Evolutionary conservation across 768 basidiomycete genomes (phyloP).

Genomic region (Agaricus blazei): DNA sequence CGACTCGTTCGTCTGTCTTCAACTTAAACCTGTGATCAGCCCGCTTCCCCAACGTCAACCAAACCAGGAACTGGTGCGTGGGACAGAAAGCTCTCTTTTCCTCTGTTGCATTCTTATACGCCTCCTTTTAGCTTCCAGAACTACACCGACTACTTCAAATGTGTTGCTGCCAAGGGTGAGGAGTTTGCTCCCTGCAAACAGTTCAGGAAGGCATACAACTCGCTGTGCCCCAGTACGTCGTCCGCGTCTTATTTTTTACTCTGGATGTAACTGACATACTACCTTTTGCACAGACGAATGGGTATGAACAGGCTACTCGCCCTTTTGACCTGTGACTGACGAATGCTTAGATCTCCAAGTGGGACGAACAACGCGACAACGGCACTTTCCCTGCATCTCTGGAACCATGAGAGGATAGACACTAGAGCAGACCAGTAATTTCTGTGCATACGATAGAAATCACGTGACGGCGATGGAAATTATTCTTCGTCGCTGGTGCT

Average conservation of each 20-base stretch:
- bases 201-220: constrained; percentile 94
- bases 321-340: constrained; percentile 7
- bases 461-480: constrained; percentile 14
- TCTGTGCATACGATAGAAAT: not conserved
- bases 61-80: constrained; percentile 90
- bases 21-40: constrained; percentile 37
- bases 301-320: constrained; percentile 41
- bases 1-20: too few relatives aligned
- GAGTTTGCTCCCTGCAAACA: constrained; percentile 99
- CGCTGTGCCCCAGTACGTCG: constrained; percentile 96
- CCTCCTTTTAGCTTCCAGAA: constrained; percentile 75
- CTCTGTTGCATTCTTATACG: not conserved
- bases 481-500: too few relatives aligned
- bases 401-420: constrained; percentile 40
- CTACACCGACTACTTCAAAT: constrained; percentile 99
- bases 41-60: constrained; percentile 88
- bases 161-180: constrained; percentile 93
- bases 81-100: not conserved
- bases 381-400: constrained; percentile 91
- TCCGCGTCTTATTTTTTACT: not conserved
- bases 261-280: not conserved
- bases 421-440: not conserved
- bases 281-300: constrained; percentile 68
- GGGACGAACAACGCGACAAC: constrained; percentile 92
- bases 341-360: constrained; percentile 64